phyloP scores from a whole-genome alignment of 2,329 filamentous ascomycete genomes.

The Sarocladium kiliense region DNA sequence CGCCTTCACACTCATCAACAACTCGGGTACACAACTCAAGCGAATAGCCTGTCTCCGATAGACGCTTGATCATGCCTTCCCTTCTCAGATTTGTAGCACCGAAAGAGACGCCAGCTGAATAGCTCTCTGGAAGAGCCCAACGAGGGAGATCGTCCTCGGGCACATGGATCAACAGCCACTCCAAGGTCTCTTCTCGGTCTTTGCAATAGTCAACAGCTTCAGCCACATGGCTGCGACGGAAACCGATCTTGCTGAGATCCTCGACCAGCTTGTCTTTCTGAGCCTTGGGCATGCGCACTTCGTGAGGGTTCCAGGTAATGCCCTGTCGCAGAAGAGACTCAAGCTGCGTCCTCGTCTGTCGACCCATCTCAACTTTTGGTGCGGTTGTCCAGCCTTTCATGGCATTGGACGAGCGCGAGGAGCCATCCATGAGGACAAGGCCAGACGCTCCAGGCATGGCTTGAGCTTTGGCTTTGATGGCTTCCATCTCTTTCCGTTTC shows the following conservation, averaged over 20 bases:
- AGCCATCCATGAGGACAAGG: slow-evolving; percentile 41
- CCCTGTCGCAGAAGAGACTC: slow-evolving; percentile 74
- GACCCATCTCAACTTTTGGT: slow-evolving; percentile 90
- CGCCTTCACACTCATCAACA: slow-evolving; percentile 62
- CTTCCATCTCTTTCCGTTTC: slow-evolving; percentile 67
- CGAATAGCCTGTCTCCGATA: slow-evolving; percentile 80
- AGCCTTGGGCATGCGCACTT: slow-evolving; percentile 54
- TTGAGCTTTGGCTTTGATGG: slow-evolving; percentile 62
- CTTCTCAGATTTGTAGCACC: slow-evolving; percentile 75
- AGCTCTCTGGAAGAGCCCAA: slow-evolving; percentile 89
- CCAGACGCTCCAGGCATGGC: slow-evolving; percentile 56
- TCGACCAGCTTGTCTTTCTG: slow-evolving; percentile 59
- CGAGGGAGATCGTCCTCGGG: slow-evolving; percentile 93
- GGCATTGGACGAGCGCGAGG: slow-evolving; percentile 31
- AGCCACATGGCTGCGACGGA: slow-evolving; percentile 82
- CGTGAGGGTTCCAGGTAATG: slow-evolving; percentile 83
- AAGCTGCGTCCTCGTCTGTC: slow-evolving; percentile 69
- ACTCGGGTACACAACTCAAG: slow-evolving; percentile 75
- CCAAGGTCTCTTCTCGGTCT: slow-evolving; percentile 84
- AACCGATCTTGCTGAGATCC: slow-evolving; percentile 74
- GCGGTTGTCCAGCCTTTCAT: slow-evolving; percentile 78
- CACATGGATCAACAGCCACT: slow-evolving; percentile 95
- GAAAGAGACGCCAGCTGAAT: slow-evolving; percentile 83
- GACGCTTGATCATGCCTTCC: slow-evolving; percentile 76
- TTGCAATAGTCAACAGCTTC: slow-evolving; percentile 86